Evolutionary conservation across 192 early-diverging fungal species (phyloP).

Genomic region (Podila verticillata): DNA sequence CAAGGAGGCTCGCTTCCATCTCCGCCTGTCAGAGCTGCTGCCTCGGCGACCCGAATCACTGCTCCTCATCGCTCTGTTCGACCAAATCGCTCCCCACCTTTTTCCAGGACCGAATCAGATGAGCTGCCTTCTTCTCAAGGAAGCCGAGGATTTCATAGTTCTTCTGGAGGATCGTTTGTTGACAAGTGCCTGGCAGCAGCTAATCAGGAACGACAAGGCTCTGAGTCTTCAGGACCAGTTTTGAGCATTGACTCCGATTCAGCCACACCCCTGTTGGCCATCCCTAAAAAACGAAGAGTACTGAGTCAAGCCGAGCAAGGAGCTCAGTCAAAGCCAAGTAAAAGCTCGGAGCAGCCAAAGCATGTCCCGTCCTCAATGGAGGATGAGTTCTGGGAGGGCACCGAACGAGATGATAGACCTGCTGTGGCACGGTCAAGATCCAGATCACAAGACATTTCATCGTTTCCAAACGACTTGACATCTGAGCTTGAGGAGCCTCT

Average conservation of each 20-base stretch:
- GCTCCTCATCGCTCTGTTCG: neutral
- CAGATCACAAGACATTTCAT: slow-evolving; percentile 22
- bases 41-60: too few species aligned
- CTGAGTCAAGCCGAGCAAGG: neutral
- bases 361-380: slow-evolving; percentile 25
- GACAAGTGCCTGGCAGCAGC: neutral
- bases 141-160: slow-evolving; percentile 1
- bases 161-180: neutral
- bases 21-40: too few species aligned
- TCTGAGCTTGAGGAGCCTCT: slow-evolving; percentile 6
- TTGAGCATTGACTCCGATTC: neutral
- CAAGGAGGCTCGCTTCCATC: too few species aligned
- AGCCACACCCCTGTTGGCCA: neutral
- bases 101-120: neutral
- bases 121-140: neutral
- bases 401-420: neutral
- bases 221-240: neutral
- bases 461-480: slow-evolving; percentile 11
- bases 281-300: neutral
- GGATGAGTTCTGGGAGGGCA: slow-evolving; percentile 26
- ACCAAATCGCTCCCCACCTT: neutral
- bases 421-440: slow-evolving; percentile 6
- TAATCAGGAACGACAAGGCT: neutral
- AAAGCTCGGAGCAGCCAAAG: neutral
- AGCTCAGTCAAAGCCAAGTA: too few species aligned